Conservation (phyloP, 2,329 filamentous ascomycete species). For the Coniochaeta ligniaria region DNA sequence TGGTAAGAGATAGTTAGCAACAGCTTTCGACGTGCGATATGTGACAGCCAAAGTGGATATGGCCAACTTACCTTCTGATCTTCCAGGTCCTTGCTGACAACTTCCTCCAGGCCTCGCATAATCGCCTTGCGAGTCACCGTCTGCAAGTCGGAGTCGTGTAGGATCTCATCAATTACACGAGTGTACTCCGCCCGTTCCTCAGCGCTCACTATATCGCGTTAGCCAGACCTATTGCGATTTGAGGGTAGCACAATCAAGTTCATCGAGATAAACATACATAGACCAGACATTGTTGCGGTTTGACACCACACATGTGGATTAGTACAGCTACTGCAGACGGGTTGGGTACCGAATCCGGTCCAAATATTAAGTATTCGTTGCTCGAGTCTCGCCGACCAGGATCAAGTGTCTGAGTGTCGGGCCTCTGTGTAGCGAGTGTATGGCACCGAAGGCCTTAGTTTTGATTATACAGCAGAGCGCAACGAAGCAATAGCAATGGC, state of each 20-base stretch:
- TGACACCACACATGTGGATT: neutral
- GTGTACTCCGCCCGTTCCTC: slow-evolving; percentile 47
- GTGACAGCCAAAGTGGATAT: neutral
- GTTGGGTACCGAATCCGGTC: neutral
- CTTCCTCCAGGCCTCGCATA: slow-evolving; percentile 46
- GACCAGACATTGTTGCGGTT: neutral
- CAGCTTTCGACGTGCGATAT: neutral
- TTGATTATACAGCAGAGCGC: too few relatives aligned
- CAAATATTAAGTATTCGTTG: neutral
- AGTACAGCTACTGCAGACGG: neutral
- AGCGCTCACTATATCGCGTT: slow-evolving; percentile 31
- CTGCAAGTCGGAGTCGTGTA: slow-evolving; percentile 49
- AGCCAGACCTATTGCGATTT: slow-evolving; percentile 1
- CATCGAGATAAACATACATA: neutral
- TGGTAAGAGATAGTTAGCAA: neutral
- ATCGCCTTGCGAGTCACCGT: slow-evolving; percentile 60
- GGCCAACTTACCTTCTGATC: slow-evolving; percentile 44
- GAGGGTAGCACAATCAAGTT: neutral
- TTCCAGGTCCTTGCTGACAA: slow-evolving; percentile 49
- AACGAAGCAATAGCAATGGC: neutral
- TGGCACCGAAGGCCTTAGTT: neutral
- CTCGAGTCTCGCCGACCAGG: neutral
- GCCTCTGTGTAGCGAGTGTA: neutral
- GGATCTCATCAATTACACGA: slow-evolving; percentile 52
- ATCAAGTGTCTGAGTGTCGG: too few relatives aligned